Evolutionary conservation across 768 basidiomycete species (phyloP).

Genomic region (Antrodiella citrinella): DNA sequence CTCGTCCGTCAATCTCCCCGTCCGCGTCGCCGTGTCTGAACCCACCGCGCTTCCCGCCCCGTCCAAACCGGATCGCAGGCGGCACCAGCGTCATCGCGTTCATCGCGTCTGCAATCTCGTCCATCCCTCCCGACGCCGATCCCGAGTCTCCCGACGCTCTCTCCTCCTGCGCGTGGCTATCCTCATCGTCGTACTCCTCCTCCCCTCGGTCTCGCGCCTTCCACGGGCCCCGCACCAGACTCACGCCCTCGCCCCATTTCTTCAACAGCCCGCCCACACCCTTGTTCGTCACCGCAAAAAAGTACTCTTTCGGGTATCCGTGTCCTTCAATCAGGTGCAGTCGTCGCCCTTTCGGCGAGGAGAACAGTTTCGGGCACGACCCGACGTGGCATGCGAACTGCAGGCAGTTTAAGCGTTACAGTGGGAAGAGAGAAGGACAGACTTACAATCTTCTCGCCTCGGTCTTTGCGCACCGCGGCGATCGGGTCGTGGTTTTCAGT

Average conservation of each 20-base stretch:
- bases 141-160: constrained; percentile 5
- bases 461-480: constrained; percentile 64
- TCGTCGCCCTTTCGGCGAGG: constrained; percentile 66
- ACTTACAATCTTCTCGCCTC: constrained; percentile 81
- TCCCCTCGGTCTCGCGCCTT: constrained; percentile 33
- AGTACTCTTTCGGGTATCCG: constrained; percentile 82
- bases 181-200: constrained; percentile 19
- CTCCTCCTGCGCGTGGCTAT: constrained; percentile 19
- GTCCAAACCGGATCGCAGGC: constrained; percentile 61
- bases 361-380: constrained; percentile 51
- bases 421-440: neutral
- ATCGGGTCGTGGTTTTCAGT: constrained; percentile 87
- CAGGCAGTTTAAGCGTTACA: neutral
- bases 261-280: constrained; percentile 75
- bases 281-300: constrained; percentile 87
- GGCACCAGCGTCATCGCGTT: constrained; percentile 54
- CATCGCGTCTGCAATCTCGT: constrained; percentile 42
- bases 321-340: constrained; percentile 79
- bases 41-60: constrained; percentile 35
- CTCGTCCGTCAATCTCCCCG: neutral
- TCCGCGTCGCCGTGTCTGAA: neutral
- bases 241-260: constrained; percentile 80
- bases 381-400: constrained; percentile 77
- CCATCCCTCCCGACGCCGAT: constrained; percentile 21
- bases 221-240: constrained; percentile 70